Evolutionary conservation across 164 flowering plant genomes (phyloP).

Genomic region (Magnolia kwangsiensis): DNA sequence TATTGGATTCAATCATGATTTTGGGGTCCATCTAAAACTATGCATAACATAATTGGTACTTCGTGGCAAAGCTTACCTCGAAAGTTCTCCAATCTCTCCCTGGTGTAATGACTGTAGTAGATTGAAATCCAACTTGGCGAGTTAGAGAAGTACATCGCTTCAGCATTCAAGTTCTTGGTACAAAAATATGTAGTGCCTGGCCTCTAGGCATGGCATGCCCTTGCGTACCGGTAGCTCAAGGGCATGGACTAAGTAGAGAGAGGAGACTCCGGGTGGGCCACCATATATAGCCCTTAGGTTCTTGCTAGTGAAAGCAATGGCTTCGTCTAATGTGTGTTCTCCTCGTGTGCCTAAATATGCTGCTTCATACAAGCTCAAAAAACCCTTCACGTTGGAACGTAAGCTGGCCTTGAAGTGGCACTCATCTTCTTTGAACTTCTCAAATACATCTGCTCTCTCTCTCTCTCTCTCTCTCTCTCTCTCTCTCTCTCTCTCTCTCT

Average conservation of each 20-base stretch:
- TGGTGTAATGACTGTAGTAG: constrained; percentile 6
- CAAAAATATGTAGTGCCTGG: too few relatives aligned
- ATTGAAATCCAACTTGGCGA: constrained; percentile 7
- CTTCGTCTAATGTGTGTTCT: not conserved
- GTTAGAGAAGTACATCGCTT: not conserved
- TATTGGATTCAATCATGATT: not conserved
- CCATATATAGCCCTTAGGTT: not conserved
- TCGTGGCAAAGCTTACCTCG: not conserved
- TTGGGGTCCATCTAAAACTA: not conserved
- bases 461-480: too few relatives aligned
- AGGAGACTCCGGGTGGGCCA: too few relatives aligned
- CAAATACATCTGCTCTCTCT: not conserved
- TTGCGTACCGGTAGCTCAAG: too few relatives aligned
- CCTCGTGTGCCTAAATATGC: not conserved
- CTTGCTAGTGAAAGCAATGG: not conserved
- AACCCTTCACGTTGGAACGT: not conserved
- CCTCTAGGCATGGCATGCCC: too few relatives aligned
- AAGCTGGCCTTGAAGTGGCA: constrained; percentile 27
- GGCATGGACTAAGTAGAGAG: too few relatives aligned
- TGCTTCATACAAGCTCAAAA: not conserved
- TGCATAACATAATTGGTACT: too few relatives aligned
- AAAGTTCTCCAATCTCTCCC: not conserved
- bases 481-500: too few relatives aligned
- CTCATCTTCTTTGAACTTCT: constrained; percentile 23
- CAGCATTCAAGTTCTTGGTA: not conserved